Evolutionary conservation across 495 filamentous ascomycete species (phyloP).

Genomic region (Cercophora samala): DNA sequence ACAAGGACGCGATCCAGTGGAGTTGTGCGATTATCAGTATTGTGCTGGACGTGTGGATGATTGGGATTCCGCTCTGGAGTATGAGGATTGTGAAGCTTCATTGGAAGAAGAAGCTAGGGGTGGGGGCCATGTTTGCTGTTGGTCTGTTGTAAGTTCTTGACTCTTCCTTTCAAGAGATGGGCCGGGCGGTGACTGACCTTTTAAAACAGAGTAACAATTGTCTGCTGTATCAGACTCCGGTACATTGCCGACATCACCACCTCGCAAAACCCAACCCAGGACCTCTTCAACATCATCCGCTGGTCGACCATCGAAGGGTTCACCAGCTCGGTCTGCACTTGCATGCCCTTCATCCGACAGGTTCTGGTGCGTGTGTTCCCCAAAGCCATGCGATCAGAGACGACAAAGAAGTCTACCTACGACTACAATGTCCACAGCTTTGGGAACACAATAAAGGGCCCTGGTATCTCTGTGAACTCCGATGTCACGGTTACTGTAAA

Average conservation of each 20-base stretch:
- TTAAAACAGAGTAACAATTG: constrained; percentile 15
- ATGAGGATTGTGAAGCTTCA: constrained; percentile 33
- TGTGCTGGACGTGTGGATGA: constrained; percentile 19
- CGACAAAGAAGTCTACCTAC: not conserved
- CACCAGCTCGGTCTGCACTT: constrained; percentile 31
- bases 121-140: constrained; percentile 37
- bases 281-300: constrained; percentile 19
- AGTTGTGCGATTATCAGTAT: constrained; percentile 17
- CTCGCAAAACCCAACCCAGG: constrained; percentile 15
- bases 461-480: not conserved
- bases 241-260: constrained; percentile 6
- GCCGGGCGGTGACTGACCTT: not conserved
- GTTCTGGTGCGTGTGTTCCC: constrained; percentile 27
- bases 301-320: constrained; percentile 33
- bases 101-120: constrained; percentile 37
- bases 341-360: constrained; percentile 30
- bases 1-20: constrained; percentile 30
- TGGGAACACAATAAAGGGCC: not conserved
- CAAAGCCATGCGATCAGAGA: not conserved
- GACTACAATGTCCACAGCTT: not conserved
- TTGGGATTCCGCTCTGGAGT: constrained; percentile 17
- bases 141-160: constrained; percentile 41
- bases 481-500: not conserved
- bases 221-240: constrained; percentile 19
- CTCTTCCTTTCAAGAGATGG: too few species aligned